These are phyloP conservation scores for Xylaria sp. DNA, from an alignment of 2,329 filamentous ascomycete species.

Conservation along the genomic window DNA sequence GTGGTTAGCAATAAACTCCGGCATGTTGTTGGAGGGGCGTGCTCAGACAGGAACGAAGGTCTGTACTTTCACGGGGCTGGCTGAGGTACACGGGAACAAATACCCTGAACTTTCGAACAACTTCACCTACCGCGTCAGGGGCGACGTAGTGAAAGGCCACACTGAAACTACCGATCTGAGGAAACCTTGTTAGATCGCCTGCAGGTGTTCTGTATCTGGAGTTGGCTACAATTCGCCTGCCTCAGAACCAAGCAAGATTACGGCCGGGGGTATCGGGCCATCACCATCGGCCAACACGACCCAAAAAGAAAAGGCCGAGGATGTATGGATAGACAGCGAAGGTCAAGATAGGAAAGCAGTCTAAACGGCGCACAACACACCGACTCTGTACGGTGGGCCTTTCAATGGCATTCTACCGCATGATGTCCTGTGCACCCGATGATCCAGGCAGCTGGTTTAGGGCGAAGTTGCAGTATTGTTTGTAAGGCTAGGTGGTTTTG, in stretches of 20 bases:
- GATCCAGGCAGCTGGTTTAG: no score
- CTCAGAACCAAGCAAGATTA: slow-evolving; percentile 44
- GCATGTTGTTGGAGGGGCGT: slow-evolving; percentile 57
- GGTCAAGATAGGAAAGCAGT: no score
- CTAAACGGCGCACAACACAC: no score
- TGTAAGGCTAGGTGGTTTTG: no score
- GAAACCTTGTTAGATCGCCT: slow-evolving; percentile 50
- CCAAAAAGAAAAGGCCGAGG: slow-evolving; percentile 56
- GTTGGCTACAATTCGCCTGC: slow-evolving; percentile 56
- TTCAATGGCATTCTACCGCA: no score
- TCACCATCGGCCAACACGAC: slow-evolving; percentile 56
- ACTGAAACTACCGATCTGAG: background rate
- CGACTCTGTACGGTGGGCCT: no score
- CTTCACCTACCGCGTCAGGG: slow-evolving; percentile 54
- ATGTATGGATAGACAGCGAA: no score
- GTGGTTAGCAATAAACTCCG: slow-evolving; percentile 57
- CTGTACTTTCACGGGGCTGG: slow-evolving; percentile 51
- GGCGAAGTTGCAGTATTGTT: no score
- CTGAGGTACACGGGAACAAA: slow-evolving; percentile 46
- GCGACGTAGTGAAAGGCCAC: slow-evolving; percentile 53
- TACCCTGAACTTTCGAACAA: slow-evolving; percentile 43
- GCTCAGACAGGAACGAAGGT: slow-evolving; percentile 52
- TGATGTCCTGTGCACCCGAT: no score
- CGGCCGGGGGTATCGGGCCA: slow-evolving; percentile 55
- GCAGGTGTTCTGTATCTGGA: no score